phyloP scores from a whole-genome alignment of 1,284 basidiomycete species.

The Veloboletus limbatus region DNA sequence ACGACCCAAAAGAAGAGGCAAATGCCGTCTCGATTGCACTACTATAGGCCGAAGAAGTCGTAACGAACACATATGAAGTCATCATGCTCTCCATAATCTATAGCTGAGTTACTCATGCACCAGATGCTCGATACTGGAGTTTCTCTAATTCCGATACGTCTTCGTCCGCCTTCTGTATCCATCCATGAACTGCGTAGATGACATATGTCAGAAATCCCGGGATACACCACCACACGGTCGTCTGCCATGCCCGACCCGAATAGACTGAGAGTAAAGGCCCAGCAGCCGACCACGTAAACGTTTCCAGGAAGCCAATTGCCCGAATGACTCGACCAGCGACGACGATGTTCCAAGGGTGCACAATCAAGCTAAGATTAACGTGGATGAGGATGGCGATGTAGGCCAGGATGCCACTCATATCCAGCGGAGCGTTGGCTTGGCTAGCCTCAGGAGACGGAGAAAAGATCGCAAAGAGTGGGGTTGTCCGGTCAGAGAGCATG shows the following conservation, averaged over 20 bases:
- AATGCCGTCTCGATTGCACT: no score
- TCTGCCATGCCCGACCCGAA: conserved; percentile 47
- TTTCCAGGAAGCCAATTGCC: conserved; percentile 42
- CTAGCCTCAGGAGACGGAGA: conserved; percentile 26
- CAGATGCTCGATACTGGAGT: conserved; percentile 52
- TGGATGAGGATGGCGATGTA: conserved; percentile 47
- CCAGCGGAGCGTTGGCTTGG: conserved; percentile 29
- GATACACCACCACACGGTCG: conserved; percentile 51
- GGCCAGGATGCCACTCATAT: conserved; percentile 41
- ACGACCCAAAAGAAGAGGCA: no score
- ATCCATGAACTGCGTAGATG: conserved; percentile 42
- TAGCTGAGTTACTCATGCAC: conserved; percentile 47
- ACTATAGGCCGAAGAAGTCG: no score
- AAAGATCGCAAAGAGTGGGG: conserved; percentile 45
- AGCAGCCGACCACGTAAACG: conserved; percentile 45
- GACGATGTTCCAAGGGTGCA: conserved; percentile 33
- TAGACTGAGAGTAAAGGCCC: conserved; percentile 48
- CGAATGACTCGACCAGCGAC: conserved; percentile 27
- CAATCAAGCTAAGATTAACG: conserved; percentile 43
- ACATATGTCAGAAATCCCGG: conserved; percentile 42
- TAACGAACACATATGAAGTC: no score
- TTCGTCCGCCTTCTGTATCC: conserved; percentile 43
- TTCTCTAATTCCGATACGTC: conserved; percentile 49
- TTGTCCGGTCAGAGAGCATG: conserved; percentile 38
- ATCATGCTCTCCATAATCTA: no score